These are phyloP conservation scores for Agaricus subrufescens DNA, from an alignment of 768 basidiomycete genomes.

Conservation along the genomic window DNA sequence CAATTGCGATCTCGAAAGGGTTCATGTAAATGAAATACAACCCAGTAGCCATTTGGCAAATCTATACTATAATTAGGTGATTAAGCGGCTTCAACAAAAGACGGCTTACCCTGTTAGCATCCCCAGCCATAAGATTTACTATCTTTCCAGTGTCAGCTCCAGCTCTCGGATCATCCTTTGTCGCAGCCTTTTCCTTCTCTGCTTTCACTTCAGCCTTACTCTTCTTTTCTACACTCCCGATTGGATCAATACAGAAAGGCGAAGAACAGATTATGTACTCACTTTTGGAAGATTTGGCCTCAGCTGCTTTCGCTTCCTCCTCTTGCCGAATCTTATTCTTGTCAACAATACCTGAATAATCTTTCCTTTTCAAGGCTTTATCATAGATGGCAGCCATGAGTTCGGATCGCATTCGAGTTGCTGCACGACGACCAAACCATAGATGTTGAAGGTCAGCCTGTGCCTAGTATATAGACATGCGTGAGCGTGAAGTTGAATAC, in stretches of 20 bases:
- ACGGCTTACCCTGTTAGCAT: slow-evolving; percentile 50
- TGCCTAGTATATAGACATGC: slow-evolving; percentile 27
- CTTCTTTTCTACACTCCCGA: slow-evolving; percentile 16
- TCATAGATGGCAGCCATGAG: slow-evolving; percentile 87
- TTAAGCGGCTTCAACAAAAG: background rate
- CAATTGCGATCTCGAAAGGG: slow-evolving; percentile 77
- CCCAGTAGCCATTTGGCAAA: slow-evolving; percentile 49
- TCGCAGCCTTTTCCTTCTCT: slow-evolving; percentile 34
- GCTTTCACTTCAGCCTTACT: slow-evolving; percentile 29
- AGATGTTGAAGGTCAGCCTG: slow-evolving; percentile 72
- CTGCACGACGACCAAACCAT: slow-evolving; percentile 77
- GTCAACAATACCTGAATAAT: slow-evolving; percentile 73
- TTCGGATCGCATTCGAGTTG: slow-evolving; percentile 68
- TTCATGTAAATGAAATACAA: slow-evolving; percentile 69
- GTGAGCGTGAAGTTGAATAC: background rate
- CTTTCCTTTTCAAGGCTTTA: slow-evolving; percentile 79
- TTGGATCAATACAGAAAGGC: background rate
- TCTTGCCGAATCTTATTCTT: slow-evolving; percentile 33
- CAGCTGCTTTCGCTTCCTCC: slow-evolving; percentile 20
- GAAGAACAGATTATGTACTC: background rate
- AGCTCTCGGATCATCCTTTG: slow-evolving; percentile 54
- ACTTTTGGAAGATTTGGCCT: slow-evolving; percentile 22
- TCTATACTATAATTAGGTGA: slow-evolving; percentile 17
- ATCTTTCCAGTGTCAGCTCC: slow-evolving; percentile 89
- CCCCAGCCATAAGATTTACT: slow-evolving; percentile 83